phyloP scores from a whole-genome alignment of 177 flowering plant genomes.

The Vitis hybrid region DNA sequence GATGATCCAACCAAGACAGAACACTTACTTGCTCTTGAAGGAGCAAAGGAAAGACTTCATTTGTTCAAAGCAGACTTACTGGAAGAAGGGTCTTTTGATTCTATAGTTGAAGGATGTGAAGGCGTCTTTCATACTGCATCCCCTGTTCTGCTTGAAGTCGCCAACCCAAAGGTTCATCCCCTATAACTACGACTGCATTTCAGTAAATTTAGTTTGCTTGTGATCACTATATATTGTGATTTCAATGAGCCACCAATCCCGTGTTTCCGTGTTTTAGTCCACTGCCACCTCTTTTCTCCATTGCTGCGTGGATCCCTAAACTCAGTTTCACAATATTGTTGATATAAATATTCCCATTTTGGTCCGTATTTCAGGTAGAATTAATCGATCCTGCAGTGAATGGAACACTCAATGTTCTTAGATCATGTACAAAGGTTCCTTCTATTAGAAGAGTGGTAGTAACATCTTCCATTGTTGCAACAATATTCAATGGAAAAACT shows the following conservation, averaged over 20 bases:
- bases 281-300: too few relatives aligned
- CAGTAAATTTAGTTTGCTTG: too few relatives aligned
- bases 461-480: slow-evolving; percentile 22
- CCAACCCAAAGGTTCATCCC: slow-evolving; percentile 41
- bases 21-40: slow-evolving; percentile 40
- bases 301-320: too few relatives aligned
- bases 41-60: too few relatives aligned
- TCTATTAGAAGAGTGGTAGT: slow-evolving; percentile 17
- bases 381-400: slow-evolving; percentile 25
- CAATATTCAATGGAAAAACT: slow-evolving; percentile 2
- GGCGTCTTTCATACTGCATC: slow-evolving; percentile 61
- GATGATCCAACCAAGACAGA: slow-evolving; percentile 43
- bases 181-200: too few relatives aligned
- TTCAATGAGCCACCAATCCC: too few relatives aligned
- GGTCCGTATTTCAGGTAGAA: slow-evolving; percentile 12
- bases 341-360: background rate
- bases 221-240: too few relatives aligned
- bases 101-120: slow-evolving; percentile 37
- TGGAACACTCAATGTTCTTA: slow-evolving; percentile 22
- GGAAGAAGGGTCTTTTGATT: too few relatives aligned
- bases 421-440: slow-evolving; percentile 19
- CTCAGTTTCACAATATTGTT: background rate
- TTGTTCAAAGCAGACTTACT: too few relatives aligned
- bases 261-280: too few relatives aligned
- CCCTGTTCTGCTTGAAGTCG: slow-evolving; percentile 27